These are phyloP conservation scores for Laguncularia racemosa DNA, from an alignment of 345 rosid genomes.

Conservation along the genomic window DNA sequence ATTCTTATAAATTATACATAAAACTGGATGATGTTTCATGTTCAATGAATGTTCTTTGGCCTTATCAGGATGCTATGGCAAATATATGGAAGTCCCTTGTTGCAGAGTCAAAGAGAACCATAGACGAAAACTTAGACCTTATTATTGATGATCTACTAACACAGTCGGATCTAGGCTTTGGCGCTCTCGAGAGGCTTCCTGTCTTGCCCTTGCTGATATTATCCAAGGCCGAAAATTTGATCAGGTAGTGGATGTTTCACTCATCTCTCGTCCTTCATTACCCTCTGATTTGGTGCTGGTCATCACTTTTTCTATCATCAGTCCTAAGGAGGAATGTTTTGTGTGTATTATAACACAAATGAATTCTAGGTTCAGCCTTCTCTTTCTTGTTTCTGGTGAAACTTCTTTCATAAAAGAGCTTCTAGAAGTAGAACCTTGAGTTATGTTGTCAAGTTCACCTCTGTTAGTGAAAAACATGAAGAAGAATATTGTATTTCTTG, in stretches of 20 bases:
- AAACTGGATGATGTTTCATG: no score
- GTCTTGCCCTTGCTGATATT: slow-evolving; percentile 91
- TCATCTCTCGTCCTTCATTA: background rate
- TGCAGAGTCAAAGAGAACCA: slow-evolving; percentile 68
- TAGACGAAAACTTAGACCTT: slow-evolving; percentile 76
- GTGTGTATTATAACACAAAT: no score
- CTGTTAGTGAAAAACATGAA: no score
- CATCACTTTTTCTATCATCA: no score
- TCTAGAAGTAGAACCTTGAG: no score
- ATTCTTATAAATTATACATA: no score
- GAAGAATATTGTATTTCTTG: no score
- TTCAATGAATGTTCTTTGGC: no score
- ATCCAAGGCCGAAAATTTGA: slow-evolving; percentile 85
- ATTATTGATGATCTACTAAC: slow-evolving; percentile 72
- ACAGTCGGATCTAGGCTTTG: slow-evolving; percentile 92
- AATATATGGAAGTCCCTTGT: slow-evolving; percentile 94
- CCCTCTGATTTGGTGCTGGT: background rate
- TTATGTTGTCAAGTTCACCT: no score
- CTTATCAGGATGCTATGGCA: slow-evolving; percentile 83
- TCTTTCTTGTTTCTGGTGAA: background rate
- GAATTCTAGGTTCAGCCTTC: background rate
- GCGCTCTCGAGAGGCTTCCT: slow-evolving; percentile 96
- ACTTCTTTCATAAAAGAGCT: no score
- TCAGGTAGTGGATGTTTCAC: slow-evolving; percentile 41
- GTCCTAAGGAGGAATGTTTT: no score